Percentiles rank a stretch among this genome's conserved stretches.
These are phyloP conservation scores for Ilyonectria robusta DNA, from an alignment of 2,329 filamentous ascomycete genomes.

Conservation along the genomic window DNA sequence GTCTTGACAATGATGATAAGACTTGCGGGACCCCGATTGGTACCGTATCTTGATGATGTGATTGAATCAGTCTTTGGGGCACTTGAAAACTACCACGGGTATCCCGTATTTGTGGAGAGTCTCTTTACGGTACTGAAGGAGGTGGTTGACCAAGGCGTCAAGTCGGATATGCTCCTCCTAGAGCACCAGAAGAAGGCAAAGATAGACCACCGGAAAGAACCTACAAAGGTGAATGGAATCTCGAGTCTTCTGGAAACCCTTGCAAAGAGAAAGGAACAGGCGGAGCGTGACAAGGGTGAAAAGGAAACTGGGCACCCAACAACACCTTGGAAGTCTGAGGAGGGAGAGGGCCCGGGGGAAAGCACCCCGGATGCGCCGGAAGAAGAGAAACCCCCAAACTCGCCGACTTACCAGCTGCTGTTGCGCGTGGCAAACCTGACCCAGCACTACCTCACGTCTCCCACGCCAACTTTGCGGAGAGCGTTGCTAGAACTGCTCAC, in stretches of 20 bases:
- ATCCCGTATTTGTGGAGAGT: slow-evolving; percentile 86
- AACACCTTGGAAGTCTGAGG: slow-evolving; percentile 56
- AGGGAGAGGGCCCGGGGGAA: slow-evolving; percentile 53
- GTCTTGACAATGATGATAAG: slow-evolving; percentile 96
- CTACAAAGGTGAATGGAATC: slow-evolving; percentile 54
- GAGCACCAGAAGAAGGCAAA: slow-evolving; percentile 55
- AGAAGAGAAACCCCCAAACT: slow-evolving; percentile 74
- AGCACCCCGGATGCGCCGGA: slow-evolving; percentile 53
- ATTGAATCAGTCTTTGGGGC: slow-evolving; percentile 92
- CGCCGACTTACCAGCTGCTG: slow-evolving; percentile 85
- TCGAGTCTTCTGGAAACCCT: slow-evolving; percentile 70
- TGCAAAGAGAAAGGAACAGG: slow-evolving; percentile 63
- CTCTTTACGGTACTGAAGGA: slow-evolving; percentile 87
- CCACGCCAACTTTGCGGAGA: slow-evolving; percentile 82
- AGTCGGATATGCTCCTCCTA: slow-evolving; percentile 65
- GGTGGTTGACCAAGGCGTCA: slow-evolving; percentile 86
- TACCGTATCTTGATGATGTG: slow-evolving; percentile 93
- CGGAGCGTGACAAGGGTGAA: slow-evolving; percentile 52
- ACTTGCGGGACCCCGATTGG: slow-evolving; percentile 83
- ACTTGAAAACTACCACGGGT: slow-evolving; percentile 95
- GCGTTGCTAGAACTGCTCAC: slow-evolving; percentile 84
- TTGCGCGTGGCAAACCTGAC: slow-evolving; percentile 86
- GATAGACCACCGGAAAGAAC: slow-evolving; percentile 60
- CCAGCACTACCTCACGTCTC: slow-evolving; percentile 91
- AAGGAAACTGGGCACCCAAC: slow-evolving; percentile 50